Conservation (phyloP, 805 yeast species). For the Clavispora fructus region DNA sequence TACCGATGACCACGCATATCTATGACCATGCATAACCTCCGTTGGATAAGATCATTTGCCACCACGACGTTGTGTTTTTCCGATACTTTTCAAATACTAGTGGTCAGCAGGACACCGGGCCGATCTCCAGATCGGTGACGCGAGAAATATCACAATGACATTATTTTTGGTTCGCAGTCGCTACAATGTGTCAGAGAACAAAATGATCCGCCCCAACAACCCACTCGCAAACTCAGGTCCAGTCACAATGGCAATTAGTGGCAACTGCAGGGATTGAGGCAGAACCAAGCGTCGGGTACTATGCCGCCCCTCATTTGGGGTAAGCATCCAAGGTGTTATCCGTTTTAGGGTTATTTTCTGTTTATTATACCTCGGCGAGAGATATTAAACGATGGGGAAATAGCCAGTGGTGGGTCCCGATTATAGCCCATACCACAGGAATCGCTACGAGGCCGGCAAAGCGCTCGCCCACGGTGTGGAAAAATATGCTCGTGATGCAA, state of each 20-base stretch:
- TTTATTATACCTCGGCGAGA: neutral
- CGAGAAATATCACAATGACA: constrained; percentile 13
- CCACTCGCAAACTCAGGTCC: neutral
- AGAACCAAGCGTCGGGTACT: no score
- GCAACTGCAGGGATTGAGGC: neutral
- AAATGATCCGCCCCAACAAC: neutral
- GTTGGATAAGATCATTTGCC: no score
- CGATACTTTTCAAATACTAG: no score
- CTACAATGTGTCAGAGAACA: neutral
- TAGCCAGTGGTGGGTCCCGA: neutral
- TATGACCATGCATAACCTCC: no score
- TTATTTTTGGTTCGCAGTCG: constrained; percentile 9
- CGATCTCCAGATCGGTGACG: no score
- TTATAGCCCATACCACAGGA: neutral
- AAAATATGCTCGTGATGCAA: constrained; percentile 11
- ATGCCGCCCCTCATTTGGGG: no score
- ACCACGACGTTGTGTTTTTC: no score
- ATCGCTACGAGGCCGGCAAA: constrained; percentile 7
- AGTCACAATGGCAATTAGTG: neutral
- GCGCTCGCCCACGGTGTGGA: constrained; percentile 12
- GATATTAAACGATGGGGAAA: neutral
- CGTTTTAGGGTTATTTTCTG: no score
- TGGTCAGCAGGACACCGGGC: no score
- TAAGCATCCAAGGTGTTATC: no score
- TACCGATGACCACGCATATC: neutral